Conservation (phyloP, 2,329 filamentous ascomycete genomes). For the Monilinia vaccinii-corymbosi region DNA sequence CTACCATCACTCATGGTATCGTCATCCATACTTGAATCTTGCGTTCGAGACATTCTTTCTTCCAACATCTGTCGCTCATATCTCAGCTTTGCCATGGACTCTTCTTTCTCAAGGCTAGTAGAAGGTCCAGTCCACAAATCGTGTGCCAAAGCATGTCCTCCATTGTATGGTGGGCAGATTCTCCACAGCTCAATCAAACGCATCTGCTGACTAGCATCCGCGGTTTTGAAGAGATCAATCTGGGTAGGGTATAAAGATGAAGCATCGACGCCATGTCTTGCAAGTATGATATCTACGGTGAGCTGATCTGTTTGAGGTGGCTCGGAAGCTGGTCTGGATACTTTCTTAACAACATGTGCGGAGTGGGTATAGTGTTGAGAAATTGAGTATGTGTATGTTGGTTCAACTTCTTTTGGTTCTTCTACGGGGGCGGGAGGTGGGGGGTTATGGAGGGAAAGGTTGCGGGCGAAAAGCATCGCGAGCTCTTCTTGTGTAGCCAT, state of each 20-base stretch:
- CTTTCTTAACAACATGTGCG: conserved; percentile 48
- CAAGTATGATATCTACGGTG: conserved; percentile 49
- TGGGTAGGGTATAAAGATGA: conserved; percentile 62
- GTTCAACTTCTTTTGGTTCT: conserved; percentile 28
- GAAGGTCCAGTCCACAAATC: conserved; percentile 49
- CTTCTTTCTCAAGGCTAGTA: conserved; percentile 45
- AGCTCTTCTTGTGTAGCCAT: conserved; percentile 74
- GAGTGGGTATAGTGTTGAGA: conserved; percentile 82
- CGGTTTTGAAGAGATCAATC: conserved; percentile 68
- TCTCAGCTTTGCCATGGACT: conserved; percentile 46
- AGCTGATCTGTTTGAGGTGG: conserved; percentile 40
- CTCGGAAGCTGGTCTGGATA: conserved; percentile 41
- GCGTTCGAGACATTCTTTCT: conserved; percentile 32
- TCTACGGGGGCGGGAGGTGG: conserved; percentile 25
- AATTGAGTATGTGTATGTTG: conserved; percentile 59
- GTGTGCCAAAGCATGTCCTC: conserved; percentile 45
- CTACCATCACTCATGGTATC: conserved; percentile 30
- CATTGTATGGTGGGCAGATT: conserved; percentile 40
- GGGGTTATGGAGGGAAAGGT: conserved; percentile 51
- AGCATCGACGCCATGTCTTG: conserved; percentile 61
- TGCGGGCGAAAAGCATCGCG: conserved; percentile 66
- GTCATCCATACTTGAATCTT: conserved; percentile 37
- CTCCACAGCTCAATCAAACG: conserved; percentile 14
- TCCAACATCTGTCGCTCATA: conserved; percentile 44
- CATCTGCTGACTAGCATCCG: conserved; percentile 57